Percentiles rank a stretch among this genome's conserved stretches.
phyloP scores from a whole-genome alignment of 306 rosid genomes.

The Quercus alba region DNA sequence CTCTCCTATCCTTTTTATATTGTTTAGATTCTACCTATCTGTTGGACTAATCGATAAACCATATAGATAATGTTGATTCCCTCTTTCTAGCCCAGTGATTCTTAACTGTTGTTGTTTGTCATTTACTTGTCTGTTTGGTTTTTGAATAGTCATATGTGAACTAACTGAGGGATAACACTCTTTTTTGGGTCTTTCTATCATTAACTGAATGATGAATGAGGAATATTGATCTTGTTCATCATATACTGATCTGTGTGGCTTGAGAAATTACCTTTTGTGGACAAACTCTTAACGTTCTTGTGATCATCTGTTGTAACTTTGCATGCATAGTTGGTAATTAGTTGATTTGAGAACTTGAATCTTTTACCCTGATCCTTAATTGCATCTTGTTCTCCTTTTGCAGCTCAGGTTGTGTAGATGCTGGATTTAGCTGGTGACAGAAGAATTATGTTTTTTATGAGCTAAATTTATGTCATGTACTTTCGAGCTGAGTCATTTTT shows the following conservation, averaged over 20 bases:
- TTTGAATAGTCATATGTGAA: neutral
- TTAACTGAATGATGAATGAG: neutral
- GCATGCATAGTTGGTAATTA: neutral
- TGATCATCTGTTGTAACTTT: neutral
- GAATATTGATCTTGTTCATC: neutral
- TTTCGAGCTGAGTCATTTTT: conserved; percentile 21
- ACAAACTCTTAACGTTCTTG: neutral
- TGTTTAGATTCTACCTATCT: too few relatives aligned
- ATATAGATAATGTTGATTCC: too few relatives aligned
- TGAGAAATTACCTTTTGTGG: neutral
- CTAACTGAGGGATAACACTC: too few relatives aligned
- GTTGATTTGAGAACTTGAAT: neutral
- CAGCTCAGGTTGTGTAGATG: conserved; percentile 1
- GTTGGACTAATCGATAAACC: too few relatives aligned
- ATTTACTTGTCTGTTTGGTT: neutral
- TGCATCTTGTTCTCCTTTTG: neutral
- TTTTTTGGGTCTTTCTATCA: neutral
- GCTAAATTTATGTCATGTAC: conserved; percentile 2
- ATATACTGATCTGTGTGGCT: neutral
- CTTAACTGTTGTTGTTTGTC: too few relatives aligned
- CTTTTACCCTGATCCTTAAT: neutral
- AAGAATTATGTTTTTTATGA: conserved; percentile 5
- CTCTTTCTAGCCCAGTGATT: too few relatives aligned
- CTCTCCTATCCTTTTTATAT: too few relatives aligned
- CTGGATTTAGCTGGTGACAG: neutral